A percentile compares a stretch with the other conserved stretches of the same genome.
Conservation (phyloP, 2,329 filamentous ascomycete species). For the Pseudodiploospora longispora region DNA sequence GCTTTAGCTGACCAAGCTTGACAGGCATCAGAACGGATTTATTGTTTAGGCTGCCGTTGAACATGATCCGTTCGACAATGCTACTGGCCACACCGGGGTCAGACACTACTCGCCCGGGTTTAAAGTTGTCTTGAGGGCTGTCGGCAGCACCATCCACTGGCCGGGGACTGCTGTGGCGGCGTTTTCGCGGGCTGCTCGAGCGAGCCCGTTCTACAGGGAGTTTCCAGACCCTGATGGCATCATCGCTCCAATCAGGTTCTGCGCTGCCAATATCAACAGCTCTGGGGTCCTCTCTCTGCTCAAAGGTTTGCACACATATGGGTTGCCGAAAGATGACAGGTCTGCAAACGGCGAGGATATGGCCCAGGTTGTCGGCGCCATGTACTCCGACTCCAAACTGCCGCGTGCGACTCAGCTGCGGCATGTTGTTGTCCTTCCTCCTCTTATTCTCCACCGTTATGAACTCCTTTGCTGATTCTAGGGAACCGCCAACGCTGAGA, state of each 20-base stretch:
- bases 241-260: slow-evolving; percentile 65
- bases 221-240: slow-evolving; percentile 76
- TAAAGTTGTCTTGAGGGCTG: not conserved
- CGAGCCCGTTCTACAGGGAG: slow-evolving; percentile 42
- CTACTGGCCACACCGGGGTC: slow-evolving; percentile 21
- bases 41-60: slow-evolving; percentile 22
- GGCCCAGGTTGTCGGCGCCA: slow-evolving; percentile 70
- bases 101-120: slow-evolving; percentile 13
- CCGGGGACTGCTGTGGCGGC: slow-evolving; percentile 14
- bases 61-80: slow-evolving; percentile 28
- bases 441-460: slow-evolving; percentile 30
- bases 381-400: slow-evolving; percentile 54
- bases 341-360: slow-evolving; percentile 73
- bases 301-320: slow-evolving; percentile 62
- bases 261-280: slow-evolving; percentile 15
- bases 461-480: slow-evolving; percentile 38
- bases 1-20: slow-evolving; percentile 20
- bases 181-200: slow-evolving; percentile 28
- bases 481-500: slow-evolving; percentile 69
- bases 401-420: slow-evolving; percentile 15
- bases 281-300: slow-evolving; percentile 47
- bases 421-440: slow-evolving; percentile 30
- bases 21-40: slow-evolving; percentile 15
- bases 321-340: slow-evolving; percentile 81
- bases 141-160: not conserved